Conservation (phyloP, 2,329 filamentous ascomycete genomes). For the Colletotrichum higginsianum region DNA sequence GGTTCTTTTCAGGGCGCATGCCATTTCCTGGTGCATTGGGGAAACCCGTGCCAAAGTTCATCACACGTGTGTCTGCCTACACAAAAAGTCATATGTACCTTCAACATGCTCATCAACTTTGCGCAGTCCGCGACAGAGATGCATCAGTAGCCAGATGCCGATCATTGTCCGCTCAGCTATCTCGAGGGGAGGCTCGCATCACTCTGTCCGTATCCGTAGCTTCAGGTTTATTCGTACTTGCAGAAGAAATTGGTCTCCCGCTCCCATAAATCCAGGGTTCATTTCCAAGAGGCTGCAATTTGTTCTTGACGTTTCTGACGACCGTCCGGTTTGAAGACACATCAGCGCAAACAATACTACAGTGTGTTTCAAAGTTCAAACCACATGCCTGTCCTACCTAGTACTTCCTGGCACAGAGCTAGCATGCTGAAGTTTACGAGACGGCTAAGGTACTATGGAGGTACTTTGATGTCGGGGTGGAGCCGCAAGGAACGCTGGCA, state of each 20-base stretch:
- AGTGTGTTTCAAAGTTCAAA: constrained; percentile 42
- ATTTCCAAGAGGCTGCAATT: constrained; percentile 24
- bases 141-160: constrained; percentile 31
- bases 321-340: constrained; percentile 41
- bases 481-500: constrained; percentile 37
- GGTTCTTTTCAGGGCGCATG: background rate
- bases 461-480: constrained; percentile 23
- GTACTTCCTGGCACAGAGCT: constrained; percentile 19
- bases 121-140: background rate
- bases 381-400: constrained; percentile 28
- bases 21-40: background rate
- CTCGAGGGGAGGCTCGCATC: constrained; percentile 29
- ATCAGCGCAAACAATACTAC: constrained; percentile 41
- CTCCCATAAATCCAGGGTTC: constrained; percentile 18
- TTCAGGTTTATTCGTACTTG: background rate
- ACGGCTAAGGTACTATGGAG: background rate
- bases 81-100: background rate
- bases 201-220: constrained; percentile 4
- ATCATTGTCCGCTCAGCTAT: constrained; percentile 26
- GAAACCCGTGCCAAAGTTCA: background rate
- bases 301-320: constrained; percentile 35
- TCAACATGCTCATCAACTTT: background rate
- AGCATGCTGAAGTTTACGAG: constrained; percentile 16
- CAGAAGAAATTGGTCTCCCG: constrained; percentile 31
- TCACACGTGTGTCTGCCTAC: no score